Evolutionary conservation across 2,329 filamentous ascomycete species (phyloP).

Genomic region (Diaporthe caulivora): DNA sequence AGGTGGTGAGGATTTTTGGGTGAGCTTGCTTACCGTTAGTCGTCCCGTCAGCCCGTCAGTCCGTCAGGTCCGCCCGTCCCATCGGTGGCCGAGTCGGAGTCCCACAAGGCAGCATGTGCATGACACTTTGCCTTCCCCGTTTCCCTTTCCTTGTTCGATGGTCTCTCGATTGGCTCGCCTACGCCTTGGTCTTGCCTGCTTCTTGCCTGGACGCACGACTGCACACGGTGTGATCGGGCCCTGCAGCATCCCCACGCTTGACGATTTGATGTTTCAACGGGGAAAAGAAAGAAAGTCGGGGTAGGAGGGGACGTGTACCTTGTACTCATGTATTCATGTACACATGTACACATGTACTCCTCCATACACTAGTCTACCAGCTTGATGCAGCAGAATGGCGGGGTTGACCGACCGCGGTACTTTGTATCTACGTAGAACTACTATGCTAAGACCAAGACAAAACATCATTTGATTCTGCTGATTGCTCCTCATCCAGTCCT

Average conservation of each 20-base stretch:
- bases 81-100: constrained; percentile 30
- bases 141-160: not conserved
- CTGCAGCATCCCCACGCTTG: constrained; percentile 20
- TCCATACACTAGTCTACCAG: not conserved
- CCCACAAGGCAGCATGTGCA: not conserved
- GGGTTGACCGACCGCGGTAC: not conserved
- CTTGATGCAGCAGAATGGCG: constrained; percentile 1
- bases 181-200: too few relatives aligned
- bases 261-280: constrained; percentile 12
- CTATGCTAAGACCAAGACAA: too few relatives aligned
- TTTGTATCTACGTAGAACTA: too few relatives aligned
- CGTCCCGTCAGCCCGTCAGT: constrained; percentile 20
- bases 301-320: not conserved
- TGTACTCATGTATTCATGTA: not conserved
- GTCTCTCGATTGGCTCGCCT: constrained; percentile 15
- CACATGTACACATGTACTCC: too few relatives aligned
- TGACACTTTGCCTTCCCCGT: too few relatives aligned
- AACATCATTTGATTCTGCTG: not conserved
- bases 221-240: constrained; percentile 23
- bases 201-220: not conserved
- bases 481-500: not conserved
- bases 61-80: not conserved
- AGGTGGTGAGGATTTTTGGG: constrained; percentile 23
- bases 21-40: constrained; percentile 8
- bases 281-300: not conserved